Conservation (phyloP, 371 early-diverging fungal genomes). For the Phascolomyces articulosus region DNA sequence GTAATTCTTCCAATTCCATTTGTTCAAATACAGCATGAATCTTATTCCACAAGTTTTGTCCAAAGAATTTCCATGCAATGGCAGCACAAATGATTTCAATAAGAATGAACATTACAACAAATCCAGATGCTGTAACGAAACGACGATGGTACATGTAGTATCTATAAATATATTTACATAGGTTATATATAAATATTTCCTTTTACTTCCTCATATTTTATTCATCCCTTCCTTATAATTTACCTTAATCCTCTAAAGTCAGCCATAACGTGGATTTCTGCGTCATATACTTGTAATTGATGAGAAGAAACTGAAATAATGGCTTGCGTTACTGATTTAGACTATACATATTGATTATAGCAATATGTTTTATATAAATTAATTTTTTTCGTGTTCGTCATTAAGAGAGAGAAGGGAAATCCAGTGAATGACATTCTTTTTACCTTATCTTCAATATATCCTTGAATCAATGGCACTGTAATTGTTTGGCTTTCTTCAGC, state of each 20-base stretch:
- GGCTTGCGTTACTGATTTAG: constrained; percentile 68
- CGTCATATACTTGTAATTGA: constrained; percentile 75
- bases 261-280: constrained; percentile 71
- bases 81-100: constrained; percentile 76
- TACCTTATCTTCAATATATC: constrained; percentile 66
- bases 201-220: too few relatives aligned
- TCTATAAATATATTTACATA: constrained; percentile 36
- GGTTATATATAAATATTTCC: too few relatives aligned
- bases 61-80: constrained; percentile 73
- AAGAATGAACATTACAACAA: constrained; percentile 69
- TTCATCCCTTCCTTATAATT: too few relatives aligned
- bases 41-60: constrained; percentile 46
- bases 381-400: too few relatives aligned
- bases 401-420: too few relatives aligned
- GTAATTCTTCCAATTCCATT: constrained; percentile 9
- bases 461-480: constrained; percentile 69
- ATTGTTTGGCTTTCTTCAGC: constrained; percentile 73
- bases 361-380: too few relatives aligned
- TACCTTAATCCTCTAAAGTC: constrained; percentile 81
- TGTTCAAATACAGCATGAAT: constrained; percentile 16
- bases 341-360: constrained; percentile 17
- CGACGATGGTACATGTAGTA: constrained; percentile 89
- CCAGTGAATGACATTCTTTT: too few relatives aligned
- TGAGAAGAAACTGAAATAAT: constrained; percentile 64
- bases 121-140: constrained; percentile 69